A percentile compares a stretch with the other conserved stretches of the same genome.
Evolutionary conservation across 306 rosid species (phyloP).

Genomic region (Rubus idaeus): DNA sequence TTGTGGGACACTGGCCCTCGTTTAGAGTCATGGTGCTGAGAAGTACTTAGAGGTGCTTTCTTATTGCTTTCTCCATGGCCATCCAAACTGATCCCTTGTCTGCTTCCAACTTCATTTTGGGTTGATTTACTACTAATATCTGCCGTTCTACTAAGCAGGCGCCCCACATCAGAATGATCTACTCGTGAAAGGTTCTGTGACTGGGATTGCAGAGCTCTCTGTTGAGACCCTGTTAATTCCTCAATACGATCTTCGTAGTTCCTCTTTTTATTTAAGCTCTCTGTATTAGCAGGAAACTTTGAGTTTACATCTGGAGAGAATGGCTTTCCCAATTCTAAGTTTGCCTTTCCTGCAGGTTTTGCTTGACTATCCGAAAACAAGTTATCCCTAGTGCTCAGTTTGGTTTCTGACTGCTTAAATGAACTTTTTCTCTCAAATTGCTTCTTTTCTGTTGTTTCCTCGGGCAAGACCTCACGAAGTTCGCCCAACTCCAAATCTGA

Average conservation of each 20-base stretch:
- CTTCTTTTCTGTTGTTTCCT: conserved; percentile 54
- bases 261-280: conserved; percentile 47
- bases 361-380: conserved; percentile 55
- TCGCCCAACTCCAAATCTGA: conserved; percentile 97
- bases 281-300: conserved; percentile 54
- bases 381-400: conserved; percentile 50
- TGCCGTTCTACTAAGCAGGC: conserved; percentile 40
- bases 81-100: conserved; percentile 56
- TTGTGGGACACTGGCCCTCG: conserved; percentile 46
- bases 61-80: conserved; percentile 70
- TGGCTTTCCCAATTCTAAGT: conserved; percentile 52
- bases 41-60: conserved; percentile 46
- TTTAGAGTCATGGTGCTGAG: conserved; percentile 50
- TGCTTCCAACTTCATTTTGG: conserved; percentile 48
- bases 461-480: conserved; percentile 83
- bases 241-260: conserved; percentile 61
- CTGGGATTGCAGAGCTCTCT: conserved; percentile 53
- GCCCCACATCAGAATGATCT: conserved; percentile 54
- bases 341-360: conserved; percentile 50
- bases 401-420: conserved; percentile 60
- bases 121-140: conserved; percentile 53
- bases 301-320: conserved; percentile 48
- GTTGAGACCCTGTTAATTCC: conserved; percentile 57
- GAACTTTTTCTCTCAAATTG: conserved; percentile 76
- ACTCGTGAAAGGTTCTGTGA: conserved; percentile 47